Conservation (phyloP, 352 stramenopile species). For the Globisporangium carolinianum region DNA sequence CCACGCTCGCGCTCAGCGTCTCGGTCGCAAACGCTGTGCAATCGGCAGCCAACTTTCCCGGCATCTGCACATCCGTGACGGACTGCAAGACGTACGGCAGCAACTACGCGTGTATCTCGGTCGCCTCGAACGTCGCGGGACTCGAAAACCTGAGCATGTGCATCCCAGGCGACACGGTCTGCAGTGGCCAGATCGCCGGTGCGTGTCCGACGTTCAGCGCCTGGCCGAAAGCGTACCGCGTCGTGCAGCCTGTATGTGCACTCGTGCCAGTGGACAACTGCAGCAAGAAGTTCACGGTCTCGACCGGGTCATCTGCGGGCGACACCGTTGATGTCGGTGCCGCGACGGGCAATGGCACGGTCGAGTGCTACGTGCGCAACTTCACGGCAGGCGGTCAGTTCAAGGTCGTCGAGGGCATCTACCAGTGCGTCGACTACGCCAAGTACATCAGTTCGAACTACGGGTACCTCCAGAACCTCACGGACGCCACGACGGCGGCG, state of each 20-base stretch:
- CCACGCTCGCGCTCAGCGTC: constrained; percentile 7
- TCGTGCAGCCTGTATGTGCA: constrained; percentile 64
- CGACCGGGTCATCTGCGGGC: constrained; percentile 14
- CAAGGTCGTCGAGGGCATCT: constrained; percentile 59
- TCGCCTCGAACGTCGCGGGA: constrained; percentile 46
- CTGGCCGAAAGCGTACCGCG: constrained; percentile 61
- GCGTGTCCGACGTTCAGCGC: constrained; percentile 67
- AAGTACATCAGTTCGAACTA: constrained; percentile 56
- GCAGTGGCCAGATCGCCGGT: constrained; percentile 51
- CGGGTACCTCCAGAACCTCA: constrained; percentile 60
- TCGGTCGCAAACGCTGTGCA: constrained; percentile 9
- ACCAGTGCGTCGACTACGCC: constrained; percentile 63
- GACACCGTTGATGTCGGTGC: constrained; percentile 14
- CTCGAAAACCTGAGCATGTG: constrained; percentile 67
- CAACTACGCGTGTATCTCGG: constrained; percentile 63
- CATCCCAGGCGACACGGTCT: constrained; percentile 43
- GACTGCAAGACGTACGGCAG: constrained; percentile 53
- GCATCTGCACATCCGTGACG: constrained; percentile 33
- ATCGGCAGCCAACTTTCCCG: constrained; percentile 40
- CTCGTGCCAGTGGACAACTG: constrained; percentile 62
- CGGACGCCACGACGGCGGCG: constrained; percentile 32
- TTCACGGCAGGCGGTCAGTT: constrained; percentile 38
- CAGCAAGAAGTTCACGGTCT: constrained; percentile 43
- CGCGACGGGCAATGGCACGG: constrained; percentile 20
- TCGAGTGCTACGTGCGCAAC: constrained; percentile 65